Evolutionary conservation across 23 red algal genomes (phyloP).

Genomic region (Gracilaria vermiculophylla): DNA sequence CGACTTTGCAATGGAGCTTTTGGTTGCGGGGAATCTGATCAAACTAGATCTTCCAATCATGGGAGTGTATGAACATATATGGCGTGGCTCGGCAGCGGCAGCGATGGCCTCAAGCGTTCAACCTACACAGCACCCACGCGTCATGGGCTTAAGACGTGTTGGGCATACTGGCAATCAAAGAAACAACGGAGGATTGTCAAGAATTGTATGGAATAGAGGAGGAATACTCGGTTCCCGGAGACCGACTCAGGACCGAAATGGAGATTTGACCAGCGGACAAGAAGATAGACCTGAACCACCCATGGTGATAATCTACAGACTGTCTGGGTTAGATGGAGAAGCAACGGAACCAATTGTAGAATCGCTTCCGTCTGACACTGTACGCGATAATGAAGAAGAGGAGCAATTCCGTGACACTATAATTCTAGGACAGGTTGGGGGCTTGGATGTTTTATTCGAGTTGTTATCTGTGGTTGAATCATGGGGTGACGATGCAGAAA

Average conservation of each 20-base stretch:
- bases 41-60: constrained; percentile 74
- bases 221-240: neutral
- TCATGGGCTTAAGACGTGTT: constrained; percentile 38
- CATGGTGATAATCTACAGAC: constrained; percentile 61
- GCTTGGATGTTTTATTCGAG: constrained; percentile 57
- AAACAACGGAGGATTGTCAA: constrained; percentile 16
- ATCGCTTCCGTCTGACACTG: constrained; percentile 12
- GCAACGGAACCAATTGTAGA: constrained; percentile 80
- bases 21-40: constrained; percentile 80
- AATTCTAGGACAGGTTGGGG: constrained; percentile 57
- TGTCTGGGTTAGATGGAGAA: constrained; percentile 87
- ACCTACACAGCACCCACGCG: constrained; percentile 21
- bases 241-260: neutral
- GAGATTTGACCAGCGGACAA: neutral
- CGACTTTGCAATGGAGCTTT: constrained; percentile 88
- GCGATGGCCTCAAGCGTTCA: constrained; percentile 51
- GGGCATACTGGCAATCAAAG: constrained; percentile 14
- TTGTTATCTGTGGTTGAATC: constrained; percentile 49
- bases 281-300: neutral
- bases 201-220: constrained; percentile 35
- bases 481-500: constrained; percentile 63
- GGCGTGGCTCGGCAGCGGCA: constrained; percentile 50
- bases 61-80: constrained; percentile 65
- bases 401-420: constrained; percentile 38
- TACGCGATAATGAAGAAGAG: constrained; percentile 49